phyloP scores from a whole-genome alignment of 2,329 filamentous ascomycete genomes.

The Ascochyta koolunga region DNA sequence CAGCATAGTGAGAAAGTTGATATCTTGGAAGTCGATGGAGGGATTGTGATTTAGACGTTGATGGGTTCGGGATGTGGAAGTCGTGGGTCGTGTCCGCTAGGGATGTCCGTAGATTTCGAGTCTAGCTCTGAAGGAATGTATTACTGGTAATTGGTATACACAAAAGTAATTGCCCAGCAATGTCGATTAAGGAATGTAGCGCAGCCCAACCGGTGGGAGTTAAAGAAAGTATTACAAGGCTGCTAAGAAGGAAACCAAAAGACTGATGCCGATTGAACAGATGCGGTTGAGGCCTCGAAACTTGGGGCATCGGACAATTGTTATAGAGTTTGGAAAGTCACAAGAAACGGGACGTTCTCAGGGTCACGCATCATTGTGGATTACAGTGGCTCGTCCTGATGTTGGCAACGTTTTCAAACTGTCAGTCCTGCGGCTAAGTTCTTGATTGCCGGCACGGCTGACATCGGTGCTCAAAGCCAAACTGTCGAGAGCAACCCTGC shows the following conservation, averaged over 20 bases:
- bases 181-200: conserved; percentile 58
- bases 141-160: conserved; percentile 42
- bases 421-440: conserved; percentile 44
- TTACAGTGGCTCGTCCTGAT: conserved; percentile 49
- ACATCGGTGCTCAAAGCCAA: conserved; percentile 36
- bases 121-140: conserved; percentile 48
- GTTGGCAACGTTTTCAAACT: conserved; percentile 53
- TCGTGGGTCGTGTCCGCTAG: conserved; percentile 35
- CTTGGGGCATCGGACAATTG: conserved; percentile 42
- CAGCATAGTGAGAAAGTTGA: conserved; percentile 36
- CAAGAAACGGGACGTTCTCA: conserved; percentile 38
- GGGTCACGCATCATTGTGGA: conserved; percentile 42
- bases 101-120: conserved; percentile 53
- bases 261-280: conserved; percentile 48
- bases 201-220: conserved; percentile 62
- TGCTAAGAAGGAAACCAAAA: conserved; percentile 48
- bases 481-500: conserved; percentile 48
- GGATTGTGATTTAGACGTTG: conserved; percentile 44
- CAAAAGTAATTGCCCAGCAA: conserved; percentile 51
- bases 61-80: conserved; percentile 32
- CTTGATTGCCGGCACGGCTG: conserved; percentile 45
- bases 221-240: conserved; percentile 56
- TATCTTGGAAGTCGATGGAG: conserved; percentile 4
- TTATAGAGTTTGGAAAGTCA: conserved; percentile 44
- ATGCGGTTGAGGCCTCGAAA: conserved; percentile 47